phyloP scores from a whole-genome alignment of 2,329 filamentous ascomycete genomes.

The Xylariaceae sp. region DNA sequence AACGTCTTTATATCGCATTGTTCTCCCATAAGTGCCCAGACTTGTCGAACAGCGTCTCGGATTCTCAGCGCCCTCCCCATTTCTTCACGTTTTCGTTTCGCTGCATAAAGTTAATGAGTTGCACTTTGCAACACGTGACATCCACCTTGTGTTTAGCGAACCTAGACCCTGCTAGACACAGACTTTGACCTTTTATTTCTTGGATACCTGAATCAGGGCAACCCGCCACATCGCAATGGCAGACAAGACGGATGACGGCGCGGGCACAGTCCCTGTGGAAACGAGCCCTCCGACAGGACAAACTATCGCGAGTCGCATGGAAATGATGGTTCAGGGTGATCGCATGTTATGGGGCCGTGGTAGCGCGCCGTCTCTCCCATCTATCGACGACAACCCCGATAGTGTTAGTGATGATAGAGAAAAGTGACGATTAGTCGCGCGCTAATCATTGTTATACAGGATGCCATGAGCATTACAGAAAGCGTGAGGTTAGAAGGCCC shows the following conservation, averaged over 20 bases:
- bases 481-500: slow-evolving; percentile 12
- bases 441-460: slow-evolving; percentile 9
- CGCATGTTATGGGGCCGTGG: slow-evolving; percentile 25
- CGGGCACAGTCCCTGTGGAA: too few species aligned
- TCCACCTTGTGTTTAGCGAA: too few species aligned
- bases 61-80: too few species aligned
- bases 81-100: too few species aligned
- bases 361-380: slow-evolving; percentile 26
- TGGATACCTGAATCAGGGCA: too few species aligned
- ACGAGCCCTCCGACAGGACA: not conserved
- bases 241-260: not conserved
- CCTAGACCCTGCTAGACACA: too few species aligned
- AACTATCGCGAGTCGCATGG: not conserved
- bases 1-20: too few species aligned
- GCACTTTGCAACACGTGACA: too few species aligned
- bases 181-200: too few species aligned
- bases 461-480: slow-evolving; percentile 14
- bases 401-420: slow-evolving; percentile 14
- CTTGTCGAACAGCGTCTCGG: too few species aligned
- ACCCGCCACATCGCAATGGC: not conserved
- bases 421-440: not conserved
- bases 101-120: too few species aligned
- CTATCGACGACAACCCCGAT: slow-evolving; percentile 21
- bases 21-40: too few species aligned
- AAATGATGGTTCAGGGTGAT: slow-evolving; percentile 6